Base-by-base conservation (phyloP, 164 flowering plant species). In the Sedum album region DNA sequence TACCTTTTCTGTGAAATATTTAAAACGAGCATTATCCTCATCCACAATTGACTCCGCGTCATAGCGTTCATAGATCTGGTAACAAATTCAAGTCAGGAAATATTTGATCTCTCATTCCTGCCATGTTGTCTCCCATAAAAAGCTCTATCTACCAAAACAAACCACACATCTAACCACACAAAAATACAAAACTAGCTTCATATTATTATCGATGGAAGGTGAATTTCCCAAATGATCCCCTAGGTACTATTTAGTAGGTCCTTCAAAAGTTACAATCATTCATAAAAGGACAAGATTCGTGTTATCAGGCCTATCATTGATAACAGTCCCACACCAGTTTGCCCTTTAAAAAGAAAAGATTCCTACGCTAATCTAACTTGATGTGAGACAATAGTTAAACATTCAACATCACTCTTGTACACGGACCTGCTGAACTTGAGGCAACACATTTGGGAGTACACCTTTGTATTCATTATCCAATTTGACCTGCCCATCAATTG, bases 41-140 rank as follows among this genome's bases (percentile, higher is more conserved):
- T 83, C 83, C 31, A 23, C 73, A 30, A 85, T 67, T n/a, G 97
- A 85, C 57, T 82, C 76, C 49, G 76, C 74, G 76, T 82, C 82
- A 74, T 91, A 87, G 23, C 97, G 85, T 75, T 87, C 84, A 78
- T 85, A 94, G 62, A 91, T 73, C 98, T 93, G 82, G 26, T 76
- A 60, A 57, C 31, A 30, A 33, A 61, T 30, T 20, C 68, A 46
- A 31, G 41, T 18, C 17, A n/a, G 13, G 2, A 31, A 21, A n/a
- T n/a, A n/a, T n/a, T n/a, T n/a, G n/a, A n/a, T n/a, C 60, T 14
- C 6, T n/a, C 30, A 20, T 15, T 18, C 18, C 49, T 28, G 23
- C 31, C 33, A 1, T 33, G 2, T 42, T 10, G 28, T 57, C 28
- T 28, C 17, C 62, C 17, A 11, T 13, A 57, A 57, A 15, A 28